Conservation (phyloP, 2,329 filamentous ascomycete species). For the Stylonectria norvegica region DNA sequence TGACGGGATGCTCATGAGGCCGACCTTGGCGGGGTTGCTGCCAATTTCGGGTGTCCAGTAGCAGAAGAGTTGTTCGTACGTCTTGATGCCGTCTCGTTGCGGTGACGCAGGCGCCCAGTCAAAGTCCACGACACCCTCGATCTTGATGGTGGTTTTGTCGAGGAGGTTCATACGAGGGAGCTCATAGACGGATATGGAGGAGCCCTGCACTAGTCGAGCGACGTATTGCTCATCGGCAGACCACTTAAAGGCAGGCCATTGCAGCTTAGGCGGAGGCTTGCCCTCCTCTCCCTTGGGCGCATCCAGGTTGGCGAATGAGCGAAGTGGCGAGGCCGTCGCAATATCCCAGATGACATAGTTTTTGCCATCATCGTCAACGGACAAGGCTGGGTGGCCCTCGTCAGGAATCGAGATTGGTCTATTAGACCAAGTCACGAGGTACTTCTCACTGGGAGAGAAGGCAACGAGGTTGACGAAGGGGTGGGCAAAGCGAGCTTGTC, state of each 20-base stretch:
- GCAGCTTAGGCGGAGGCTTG: conserved; percentile 78
- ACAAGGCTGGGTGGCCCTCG: conserved; percentile 75
- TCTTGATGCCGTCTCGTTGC: conserved; percentile 79
- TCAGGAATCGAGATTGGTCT: conserved; percentile 90
- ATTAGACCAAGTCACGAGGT: conserved; percentile 95
- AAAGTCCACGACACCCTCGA: conserved; percentile 95
- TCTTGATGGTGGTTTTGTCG: conserved; percentile 90
- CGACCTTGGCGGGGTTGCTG: conserved; percentile 96
- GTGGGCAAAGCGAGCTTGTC: conserved; percentile 90
- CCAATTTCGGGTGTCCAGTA: conserved; percentile 99
- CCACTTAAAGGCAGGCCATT: conserved; percentile 99
- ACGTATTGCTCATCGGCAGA: conserved; percentile 97
- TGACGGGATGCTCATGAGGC: conserved; percentile 90
- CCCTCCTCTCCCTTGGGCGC: conserved; percentile 56
- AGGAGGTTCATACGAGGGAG: conserved; percentile 84
- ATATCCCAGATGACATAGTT: conserved; percentile 99
- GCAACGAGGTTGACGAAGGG: conserved; percentile 94
- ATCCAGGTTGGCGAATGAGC: conserved; percentile 91
- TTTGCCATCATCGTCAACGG: conserved; percentile 93
- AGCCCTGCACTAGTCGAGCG: conserved; percentile 80
- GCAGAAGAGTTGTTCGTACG: conserved; percentile 92
- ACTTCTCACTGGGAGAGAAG: conserved; percentile 91
- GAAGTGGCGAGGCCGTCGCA: conserved; percentile 80
- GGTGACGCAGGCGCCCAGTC: conserved; percentile 90
- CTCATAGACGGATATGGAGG: conserved; percentile 90